A percentile compares a stretch with the other conserved stretches of the same genome.
Conservation (phyloP, 2,329 filamentous ascomycete species). For the Aspergillus uvarum region DNA sequence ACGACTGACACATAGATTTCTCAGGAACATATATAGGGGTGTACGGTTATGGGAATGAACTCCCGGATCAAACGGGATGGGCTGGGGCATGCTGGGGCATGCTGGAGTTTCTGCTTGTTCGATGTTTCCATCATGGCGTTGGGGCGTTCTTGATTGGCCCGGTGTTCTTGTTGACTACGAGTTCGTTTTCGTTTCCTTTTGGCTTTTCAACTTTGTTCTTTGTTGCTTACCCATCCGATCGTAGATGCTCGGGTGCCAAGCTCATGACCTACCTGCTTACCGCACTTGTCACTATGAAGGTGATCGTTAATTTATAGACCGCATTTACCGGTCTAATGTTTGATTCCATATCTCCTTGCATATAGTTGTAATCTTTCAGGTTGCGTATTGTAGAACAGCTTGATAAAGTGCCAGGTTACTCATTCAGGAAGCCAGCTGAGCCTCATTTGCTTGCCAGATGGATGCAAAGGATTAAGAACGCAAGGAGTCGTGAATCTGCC, state of each 20-base stretch:
- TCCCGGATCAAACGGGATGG: constrained; percentile 6
- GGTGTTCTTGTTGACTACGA: neutral
- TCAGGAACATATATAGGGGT: constrained; percentile 7
- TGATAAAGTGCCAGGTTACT: neutral
- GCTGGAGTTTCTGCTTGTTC: constrained; percentile 15
- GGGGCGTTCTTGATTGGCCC: neutral
- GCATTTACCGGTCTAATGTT: neutral
- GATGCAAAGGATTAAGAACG: neutral
- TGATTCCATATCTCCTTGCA: neutral
- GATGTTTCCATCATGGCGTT: neutral
- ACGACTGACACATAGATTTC: neutral
- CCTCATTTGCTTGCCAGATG: neutral
- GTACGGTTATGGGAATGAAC: constrained; percentile 19
- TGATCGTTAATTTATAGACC: neutral
- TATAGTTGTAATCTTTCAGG: neutral
- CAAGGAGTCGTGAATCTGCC: neutral
- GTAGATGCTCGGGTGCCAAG: constrained; percentile 26
- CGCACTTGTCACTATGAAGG: neutral
- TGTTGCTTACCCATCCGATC: constrained; percentile 8
- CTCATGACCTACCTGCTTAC: constrained; percentile 5
- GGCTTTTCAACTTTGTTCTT: constrained; percentile 5
- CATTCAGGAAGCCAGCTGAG: neutral
- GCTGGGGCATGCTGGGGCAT: constrained; percentile 9
- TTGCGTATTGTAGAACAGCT: neutral
- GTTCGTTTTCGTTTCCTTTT: neutral